Percentiles rank a stretch among this genome's conserved stretches.
phyloP scores from a whole-genome alignment of 108 stramenopile species.

The Fragilaria radians region DNA sequence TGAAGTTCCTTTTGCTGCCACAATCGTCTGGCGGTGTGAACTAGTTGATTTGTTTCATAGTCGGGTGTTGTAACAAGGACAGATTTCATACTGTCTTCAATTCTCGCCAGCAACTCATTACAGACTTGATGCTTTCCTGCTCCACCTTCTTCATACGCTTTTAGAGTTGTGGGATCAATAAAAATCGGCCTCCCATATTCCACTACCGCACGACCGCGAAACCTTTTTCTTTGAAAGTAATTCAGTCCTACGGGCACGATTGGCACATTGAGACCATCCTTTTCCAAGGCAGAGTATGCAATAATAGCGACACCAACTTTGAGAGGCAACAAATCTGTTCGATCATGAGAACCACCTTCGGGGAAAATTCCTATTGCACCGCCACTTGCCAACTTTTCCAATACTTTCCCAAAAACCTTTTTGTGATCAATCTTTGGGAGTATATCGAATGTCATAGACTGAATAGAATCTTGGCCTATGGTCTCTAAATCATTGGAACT shows the following conservation, averaged over 20 bases:
- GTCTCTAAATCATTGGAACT: slow-evolving; percentile 26
- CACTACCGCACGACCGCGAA: slow-evolving; percentile 83
- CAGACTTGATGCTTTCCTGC: slow-evolving; percentile 67
- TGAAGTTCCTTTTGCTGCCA: slow-evolving; percentile 52
- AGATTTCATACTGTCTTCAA: slow-evolving; percentile 88
- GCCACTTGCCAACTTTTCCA: slow-evolving; percentile 68
- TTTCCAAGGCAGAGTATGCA: slow-evolving; percentile 88
- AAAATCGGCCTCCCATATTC: slow-evolving; percentile 82
- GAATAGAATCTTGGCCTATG: slow-evolving; percentile 2
- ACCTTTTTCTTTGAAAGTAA: slow-evolving; percentile 93
- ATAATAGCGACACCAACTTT: slow-evolving; percentile 98
- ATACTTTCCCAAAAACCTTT: slow-evolving; percentile 75
- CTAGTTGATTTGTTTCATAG: slow-evolving; percentile 86
- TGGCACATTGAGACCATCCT: slow-evolving; percentile 86
- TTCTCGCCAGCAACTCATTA: slow-evolving; percentile 67
- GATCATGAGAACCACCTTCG: slow-evolving; percentile 97
- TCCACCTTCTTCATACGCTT: slow-evolving; percentile 62
- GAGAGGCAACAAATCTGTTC: slow-evolving; percentile 94
- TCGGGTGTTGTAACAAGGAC: slow-evolving; percentile 94
- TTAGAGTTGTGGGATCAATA: slow-evolving; percentile 64
- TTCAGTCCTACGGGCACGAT: slow-evolving; percentile 97
- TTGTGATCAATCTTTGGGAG: slow-evolving; percentile 79
- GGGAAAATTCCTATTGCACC: slow-evolving; percentile 94
- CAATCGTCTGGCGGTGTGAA: slow-evolving; percentile 91
- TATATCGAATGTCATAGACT: slow-evolving; percentile 64